A percentile compares a stretch with the other conserved stretches of the same genome.
Conservation (phyloP, 2,329 filamentous ascomycete genomes). For the Amauroascus niger region DNA sequence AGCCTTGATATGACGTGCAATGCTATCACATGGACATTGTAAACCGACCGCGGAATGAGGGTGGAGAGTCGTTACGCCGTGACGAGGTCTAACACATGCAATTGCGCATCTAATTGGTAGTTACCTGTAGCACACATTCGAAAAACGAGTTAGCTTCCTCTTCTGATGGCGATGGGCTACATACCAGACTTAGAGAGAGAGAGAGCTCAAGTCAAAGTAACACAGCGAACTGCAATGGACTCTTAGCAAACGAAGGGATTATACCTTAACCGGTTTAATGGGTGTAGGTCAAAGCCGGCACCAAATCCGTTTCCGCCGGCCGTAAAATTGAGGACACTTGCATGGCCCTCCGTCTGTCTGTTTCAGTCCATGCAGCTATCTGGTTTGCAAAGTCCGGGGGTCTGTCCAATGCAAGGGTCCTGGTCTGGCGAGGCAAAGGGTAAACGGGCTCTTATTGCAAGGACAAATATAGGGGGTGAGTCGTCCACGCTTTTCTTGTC, state of each 20-base stretch:
- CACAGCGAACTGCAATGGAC: background rate
- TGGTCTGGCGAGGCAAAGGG: background rate
- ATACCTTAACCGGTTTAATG: slow-evolving; percentile 6
- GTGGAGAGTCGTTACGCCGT: background rate
- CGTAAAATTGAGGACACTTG: slow-evolving; percentile 1
- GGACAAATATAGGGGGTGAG: background rate
- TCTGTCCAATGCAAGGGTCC: background rate
- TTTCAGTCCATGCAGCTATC: slow-evolving; percentile 2
- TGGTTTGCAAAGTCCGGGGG: background rate
- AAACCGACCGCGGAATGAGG: background rate
- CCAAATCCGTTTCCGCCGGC: background rate
- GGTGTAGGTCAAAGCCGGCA: background rate
- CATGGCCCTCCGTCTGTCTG: slow-evolving; percentile 1
- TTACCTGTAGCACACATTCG: background rate
- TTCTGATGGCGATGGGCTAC: background rate
- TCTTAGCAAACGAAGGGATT: background rate
- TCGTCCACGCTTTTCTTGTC: background rate
- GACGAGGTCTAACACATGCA: background rate
- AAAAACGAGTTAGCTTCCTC: background rate
- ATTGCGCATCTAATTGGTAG: background rate
- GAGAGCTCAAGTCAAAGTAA: background rate
- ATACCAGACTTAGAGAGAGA: background rate
- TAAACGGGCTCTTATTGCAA: background rate
- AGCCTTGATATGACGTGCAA: background rate
- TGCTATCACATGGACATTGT: background rate